Conservation (phyloP, 2,329 filamentous ascomycete genomes). For the Rosellinia necatrix region DNA sequence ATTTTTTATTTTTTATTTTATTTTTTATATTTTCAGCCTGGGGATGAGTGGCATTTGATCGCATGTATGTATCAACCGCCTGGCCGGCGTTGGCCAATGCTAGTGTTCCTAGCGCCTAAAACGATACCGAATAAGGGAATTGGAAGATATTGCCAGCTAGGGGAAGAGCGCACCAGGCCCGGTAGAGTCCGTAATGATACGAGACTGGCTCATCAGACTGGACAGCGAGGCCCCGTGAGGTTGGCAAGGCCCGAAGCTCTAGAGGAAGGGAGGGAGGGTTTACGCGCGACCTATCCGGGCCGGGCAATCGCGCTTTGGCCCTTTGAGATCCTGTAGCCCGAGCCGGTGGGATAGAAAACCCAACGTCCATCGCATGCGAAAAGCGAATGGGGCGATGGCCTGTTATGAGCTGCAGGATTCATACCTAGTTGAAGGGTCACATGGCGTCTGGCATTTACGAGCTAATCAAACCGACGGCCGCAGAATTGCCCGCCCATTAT, state of each 20-base stretch:
- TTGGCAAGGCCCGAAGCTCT: conserved; percentile 4
- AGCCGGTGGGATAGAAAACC: conserved; percentile 5
- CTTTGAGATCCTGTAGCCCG: background rate
- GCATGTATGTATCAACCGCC: background rate
- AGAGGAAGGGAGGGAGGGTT: background rate
- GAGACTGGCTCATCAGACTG: background rate
- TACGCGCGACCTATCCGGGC: background rate
- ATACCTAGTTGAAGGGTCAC: conserved; percentile 14
- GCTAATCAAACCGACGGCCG: conserved; percentile 1
- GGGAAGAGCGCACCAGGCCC: background rate
- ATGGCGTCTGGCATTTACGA: conserved; percentile 6
- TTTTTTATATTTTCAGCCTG: too few species aligned
- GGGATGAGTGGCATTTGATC: too few species aligned
- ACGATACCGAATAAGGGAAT: background rate
- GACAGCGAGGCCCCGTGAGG: background rate
- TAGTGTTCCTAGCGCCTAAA: background rate
- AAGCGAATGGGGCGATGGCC: background rate
- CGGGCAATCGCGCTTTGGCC: background rate
- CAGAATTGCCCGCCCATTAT: background rate
- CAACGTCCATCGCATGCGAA: background rate
- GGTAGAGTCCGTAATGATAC: background rate
- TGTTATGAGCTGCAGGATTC: conserved; percentile 12
- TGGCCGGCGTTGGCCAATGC: background rate
- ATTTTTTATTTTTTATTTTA: too few species aligned
- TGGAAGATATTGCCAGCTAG: background rate